Conservation (phyloP, 768 basidiomycete species). For the Boletus vinaceobasis region DNA sequence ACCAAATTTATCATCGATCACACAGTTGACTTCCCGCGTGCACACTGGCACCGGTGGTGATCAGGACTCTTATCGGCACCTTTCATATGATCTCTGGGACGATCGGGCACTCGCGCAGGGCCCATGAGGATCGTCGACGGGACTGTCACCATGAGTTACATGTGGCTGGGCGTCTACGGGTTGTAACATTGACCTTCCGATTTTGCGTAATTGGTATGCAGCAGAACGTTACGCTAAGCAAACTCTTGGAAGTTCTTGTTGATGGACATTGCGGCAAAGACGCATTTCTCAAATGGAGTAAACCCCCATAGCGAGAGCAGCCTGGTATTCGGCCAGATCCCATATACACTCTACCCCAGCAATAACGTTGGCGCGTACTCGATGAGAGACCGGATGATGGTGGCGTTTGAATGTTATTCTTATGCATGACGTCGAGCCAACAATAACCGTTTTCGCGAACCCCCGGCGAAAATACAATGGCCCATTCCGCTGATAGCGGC, state of each 20-base stretch:
- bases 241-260: too few species aligned
- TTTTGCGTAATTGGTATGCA: not conserved
- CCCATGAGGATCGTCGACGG: not conserved
- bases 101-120: not conserved
- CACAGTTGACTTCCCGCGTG: not conserved
- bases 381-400: not conserved
- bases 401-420: not conserved
- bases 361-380: not conserved
- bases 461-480: not conserved
- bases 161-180: not conserved
- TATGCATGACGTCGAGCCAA: too few species aligned
- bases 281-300: not conserved
- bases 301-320: not conserved
- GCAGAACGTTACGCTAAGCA: too few species aligned
- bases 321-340: not conserved
- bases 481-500: not conserved
- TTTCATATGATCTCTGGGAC: conserved; percentile 1
- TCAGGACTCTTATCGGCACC: not conserved
- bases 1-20: not conserved
- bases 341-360: not conserved
- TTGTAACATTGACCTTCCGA: not conserved
- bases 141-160: not conserved
- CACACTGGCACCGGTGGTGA: not conserved
- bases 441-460: not conserved
- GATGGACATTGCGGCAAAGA: not conserved